Base-by-base conservation (phyloP, 225 moss, liverwort and hornwort species). In the Antitrichia curtipendula region DNA sequence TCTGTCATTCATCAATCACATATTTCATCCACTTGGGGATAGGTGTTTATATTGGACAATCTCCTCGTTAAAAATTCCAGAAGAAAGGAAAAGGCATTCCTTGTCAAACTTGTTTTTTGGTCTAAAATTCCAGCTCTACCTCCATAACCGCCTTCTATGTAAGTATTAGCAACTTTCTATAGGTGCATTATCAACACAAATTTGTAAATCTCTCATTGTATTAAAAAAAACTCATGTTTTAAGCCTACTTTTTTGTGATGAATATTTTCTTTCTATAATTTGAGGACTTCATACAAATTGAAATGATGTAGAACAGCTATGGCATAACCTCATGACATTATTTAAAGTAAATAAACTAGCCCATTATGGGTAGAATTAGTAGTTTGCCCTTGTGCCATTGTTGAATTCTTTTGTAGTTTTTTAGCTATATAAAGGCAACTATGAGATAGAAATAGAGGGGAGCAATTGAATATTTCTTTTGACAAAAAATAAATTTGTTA, bases 321-420 rank as follows among this genome's bases (percentile, higher is more conserved):
- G 41, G 25, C 0, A 3, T 47, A 50, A 34, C 8, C 8, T 50
- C 0, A 0, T 52, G 13, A 13, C 75, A 52, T 49, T 74, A 32
- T 32, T 52, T 34, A 3, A 43, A 3, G 25, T 2, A 43, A 71
- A 3, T 2, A 43, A 71, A 3, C 9, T 0, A 71, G 0, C 13
- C 4, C 10, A 45, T 45, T 1, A 4, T 0, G 0, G 2, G 17
- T 1, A 72, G 0, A 45, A 17, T 45, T 5, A 45, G 1, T 72
- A 18, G 17, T 29, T 29, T 45, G 13, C 17, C 17, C 10, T 17
- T 2, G 2, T 45, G 6, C 17, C 29, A 29, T 72, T 72, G 28
- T 23, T 38, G 23, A 4, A 23, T 50, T 50, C 15, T 50, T 50
- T 50, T 50, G 14, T 15, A 8, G 9, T 27, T 25, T 25, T 29